A percentile compares a stretch with the other conserved stretches of the same genome.
Evolutionary conservation across 495 filamentous ascomycete species (phyloP).

Genomic region (Aspergillus kassunensis): DNA sequence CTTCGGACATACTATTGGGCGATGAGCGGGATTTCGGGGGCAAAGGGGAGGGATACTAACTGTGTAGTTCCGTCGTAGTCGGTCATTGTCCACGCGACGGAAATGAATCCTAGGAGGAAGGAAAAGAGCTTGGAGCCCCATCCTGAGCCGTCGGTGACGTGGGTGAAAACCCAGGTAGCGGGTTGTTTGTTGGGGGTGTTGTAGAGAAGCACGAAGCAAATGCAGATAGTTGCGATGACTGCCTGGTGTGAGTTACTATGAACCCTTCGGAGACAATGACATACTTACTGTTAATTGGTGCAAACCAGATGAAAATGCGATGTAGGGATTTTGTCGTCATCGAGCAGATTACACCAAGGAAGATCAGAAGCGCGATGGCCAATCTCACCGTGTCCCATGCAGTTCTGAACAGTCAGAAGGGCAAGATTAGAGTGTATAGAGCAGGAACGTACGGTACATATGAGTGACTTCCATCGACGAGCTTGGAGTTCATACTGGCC

Average conservation of each 20-base stretch:
- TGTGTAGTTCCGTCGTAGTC: constrained; percentile 74
- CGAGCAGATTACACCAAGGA: constrained; percentile 62
- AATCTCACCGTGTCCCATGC: constrained; percentile 61
- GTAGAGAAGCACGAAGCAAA: constrained; percentile 59
- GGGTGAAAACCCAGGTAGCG: constrained; percentile 62
- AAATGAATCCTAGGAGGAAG: constrained; percentile 65
- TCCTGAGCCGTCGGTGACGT: constrained; percentile 63
- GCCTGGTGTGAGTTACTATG: background rate
- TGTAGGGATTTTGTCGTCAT: constrained; percentile 62
- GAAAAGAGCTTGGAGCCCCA: constrained; percentile 63
- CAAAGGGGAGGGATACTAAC: constrained; percentile 30
- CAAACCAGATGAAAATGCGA: constrained; percentile 65
- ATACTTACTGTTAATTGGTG: constrained; percentile 62
- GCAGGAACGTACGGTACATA: constrained; percentile 40
- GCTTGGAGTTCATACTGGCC: constrained; percentile 53
- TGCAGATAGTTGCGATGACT: constrained; percentile 55
- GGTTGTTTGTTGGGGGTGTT: constrained; percentile 61
- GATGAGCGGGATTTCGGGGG: background rate
- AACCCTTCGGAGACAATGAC: background rate
- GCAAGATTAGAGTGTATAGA: background rate
- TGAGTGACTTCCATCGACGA: constrained; percentile 40
- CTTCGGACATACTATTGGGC: constrained; percentile 61
- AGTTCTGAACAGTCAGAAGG: constrained; percentile 40
- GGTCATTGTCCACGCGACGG: constrained; percentile 74
- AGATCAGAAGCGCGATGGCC: constrained; percentile 52